Evolutionary conservation across 2,329 filamentous ascomycete genomes (phyloP), one percentile per base, ranked within the genome.

Genomic region (Cercospora zeae-maydis): DNA sequence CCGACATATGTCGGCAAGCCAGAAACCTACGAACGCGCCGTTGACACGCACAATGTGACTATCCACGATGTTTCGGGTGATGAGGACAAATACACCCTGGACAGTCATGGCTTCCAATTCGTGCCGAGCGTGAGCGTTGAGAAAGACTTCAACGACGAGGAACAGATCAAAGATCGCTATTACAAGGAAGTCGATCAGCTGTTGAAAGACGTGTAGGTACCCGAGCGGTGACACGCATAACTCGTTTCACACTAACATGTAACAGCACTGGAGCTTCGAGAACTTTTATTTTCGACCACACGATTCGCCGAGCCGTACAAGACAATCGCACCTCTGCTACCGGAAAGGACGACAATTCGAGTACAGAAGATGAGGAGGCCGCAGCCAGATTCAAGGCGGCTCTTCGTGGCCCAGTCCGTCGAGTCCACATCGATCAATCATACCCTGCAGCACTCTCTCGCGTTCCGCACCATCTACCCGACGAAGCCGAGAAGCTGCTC

Each of bases 201-300:
- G 16, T 59, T 78, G 36, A 77, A 76, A 59, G 72, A 77, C 58
- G 76, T 69, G 75, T 76, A 65, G 58, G 74, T 36, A 14, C 8
- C 14, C 4, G 13, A 16, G 1, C 6, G 8, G 8, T 21, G 4
- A 5, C 34, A 24, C 4, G 8, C 0, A 14, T 11, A 13, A 34
- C 4, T 1, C 1, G 9, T 30, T 7, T 21, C 4, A n/a, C 7
- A 57, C 51, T 59, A 16, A 59, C 37, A 8, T n/a, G 4, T n/a
- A 61, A 13, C 30, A 70, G 67, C 16, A 87, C 85, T 14, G 85
- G 84, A 2, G 84, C 80, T 14, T 75, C 81, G 1, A 80, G 81
- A 21, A 74, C 86, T 67, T 81, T 84, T 77, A 85, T 87, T 71
- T 88, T 88, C 71, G 83, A 86, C 75, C 84, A 87, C 75, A 86